phyloP scores from a whole-genome alignment of 2,329 filamentous ascomycete genomes.

The Epichloe hybrida region DNA sequence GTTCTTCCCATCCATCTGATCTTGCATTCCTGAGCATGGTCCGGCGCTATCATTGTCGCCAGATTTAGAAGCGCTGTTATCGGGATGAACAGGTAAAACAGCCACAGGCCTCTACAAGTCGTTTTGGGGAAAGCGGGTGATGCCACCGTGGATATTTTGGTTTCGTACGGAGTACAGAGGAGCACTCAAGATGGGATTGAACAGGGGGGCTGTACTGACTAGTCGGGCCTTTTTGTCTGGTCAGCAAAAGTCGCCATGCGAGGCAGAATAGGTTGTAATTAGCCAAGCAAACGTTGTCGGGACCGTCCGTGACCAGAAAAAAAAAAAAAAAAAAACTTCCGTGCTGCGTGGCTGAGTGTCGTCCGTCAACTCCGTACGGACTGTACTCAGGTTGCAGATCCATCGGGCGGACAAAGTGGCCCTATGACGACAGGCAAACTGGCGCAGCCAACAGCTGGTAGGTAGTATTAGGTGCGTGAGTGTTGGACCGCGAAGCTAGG shows the following conservation, averaged over 20 bases:
- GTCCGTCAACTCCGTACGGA: too few species aligned
- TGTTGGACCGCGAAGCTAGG: too few species aligned
- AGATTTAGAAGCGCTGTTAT: constrained; percentile 1
- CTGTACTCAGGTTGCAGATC: not conserved
- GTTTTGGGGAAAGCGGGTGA: not conserved
- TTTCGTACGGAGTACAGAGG: too few species aligned
- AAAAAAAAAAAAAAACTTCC: too few species aligned
- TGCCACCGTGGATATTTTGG: too few species aligned
- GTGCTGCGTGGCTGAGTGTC: too few species aligned
- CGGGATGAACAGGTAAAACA: not conserved
- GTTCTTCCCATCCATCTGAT: not conserved
- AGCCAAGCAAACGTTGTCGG: too few species aligned
- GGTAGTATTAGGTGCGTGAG: not conserved
- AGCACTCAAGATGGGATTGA: not conserved
- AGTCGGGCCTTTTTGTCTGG: not conserved
- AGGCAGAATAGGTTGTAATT: too few species aligned
- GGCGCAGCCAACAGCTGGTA: not conserved
- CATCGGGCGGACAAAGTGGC: constrained; percentile 1
- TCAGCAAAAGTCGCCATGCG: too few species aligned
- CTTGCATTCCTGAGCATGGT: not conserved
- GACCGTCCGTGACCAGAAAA: too few species aligned
- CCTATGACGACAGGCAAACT: constrained; percentile 1
- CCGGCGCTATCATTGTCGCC: not conserved
- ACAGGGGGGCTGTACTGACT: not conserved
- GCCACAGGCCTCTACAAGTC: not conserved